Base-by-base conservation (phyloP, 164 flowering plant species). In the Kingdonia uniflora region DNA sequence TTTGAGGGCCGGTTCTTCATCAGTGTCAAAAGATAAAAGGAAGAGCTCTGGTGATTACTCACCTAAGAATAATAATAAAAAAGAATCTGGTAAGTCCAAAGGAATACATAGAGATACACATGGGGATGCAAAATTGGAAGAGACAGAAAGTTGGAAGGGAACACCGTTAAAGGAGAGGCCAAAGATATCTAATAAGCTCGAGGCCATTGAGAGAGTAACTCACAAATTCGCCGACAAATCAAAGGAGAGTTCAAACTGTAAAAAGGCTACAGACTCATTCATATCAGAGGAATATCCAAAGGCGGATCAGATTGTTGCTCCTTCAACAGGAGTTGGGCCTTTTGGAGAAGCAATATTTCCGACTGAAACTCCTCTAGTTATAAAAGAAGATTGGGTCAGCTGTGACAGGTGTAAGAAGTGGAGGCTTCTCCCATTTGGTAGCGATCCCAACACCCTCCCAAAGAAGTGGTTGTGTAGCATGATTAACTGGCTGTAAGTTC, bases 401-500 rank as follows among this genome's bases (percentile, higher is more conserved):
- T 89, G 99, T 67, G 99, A 94, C 68, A 80, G 65, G 54, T 94
- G 99, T 65, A 69, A 72, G 53, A 77, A 69, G 61, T 94, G 99
- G 99, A 73, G 99, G 49, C 86, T 89, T 55, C 84, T 89, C 55
- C 99, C 99, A 35, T 50, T 46, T 69, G 95, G 86, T 35, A 75
- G 45, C 52, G 69, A 79, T 66, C 80, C 84, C 6, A 55, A 71
- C 0, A 46, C 56, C 57, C 84, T 94, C 49, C 92, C 95, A 42
- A 45, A 89, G 66, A 86, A 84, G 77, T 94, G 99, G 99, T 42
- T 71, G 19, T 94, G 99, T 61, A 82, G 78, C 74, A 84, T 86
- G 99, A 84, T 81, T 51, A 25, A 70, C 59, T 94, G 99, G 96
- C 88, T 94, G 97, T 94, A 81, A 86, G 99, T 89, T 70, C 38